These are phyloP conservation scores for Xylariales sp. DNA, from an alignment of 2,329 filamentous ascomycete species.

Conservation along the genomic window DNA sequence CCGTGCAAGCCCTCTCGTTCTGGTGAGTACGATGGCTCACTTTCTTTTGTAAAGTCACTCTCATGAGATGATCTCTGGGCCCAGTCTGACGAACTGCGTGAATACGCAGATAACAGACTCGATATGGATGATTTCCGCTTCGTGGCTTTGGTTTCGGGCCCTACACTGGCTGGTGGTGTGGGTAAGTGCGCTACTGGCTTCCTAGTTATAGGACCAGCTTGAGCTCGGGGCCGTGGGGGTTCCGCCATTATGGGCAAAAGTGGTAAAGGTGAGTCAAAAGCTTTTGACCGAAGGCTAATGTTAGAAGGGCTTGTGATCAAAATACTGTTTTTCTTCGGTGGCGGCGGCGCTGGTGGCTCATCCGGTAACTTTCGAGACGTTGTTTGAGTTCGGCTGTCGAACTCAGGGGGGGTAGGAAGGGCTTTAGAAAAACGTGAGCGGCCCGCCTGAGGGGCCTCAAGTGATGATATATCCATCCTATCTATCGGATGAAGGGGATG, in stretches of 20 bases:
- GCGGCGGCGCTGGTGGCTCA: slow-evolving; percentile 45
- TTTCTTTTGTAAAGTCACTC: slow-evolving; percentile 52
- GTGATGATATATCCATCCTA: slow-evolving; percentile 39
- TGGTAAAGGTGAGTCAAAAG: slow-evolving; percentile 50
- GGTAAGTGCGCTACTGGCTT: slow-evolving; percentile 49
- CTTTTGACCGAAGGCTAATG: slow-evolving; percentile 43
- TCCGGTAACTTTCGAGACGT: slow-evolving; percentile 43
- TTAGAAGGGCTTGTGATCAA: slow-evolving; percentile 41
- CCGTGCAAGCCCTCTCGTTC: slow-evolving; percentile 44
- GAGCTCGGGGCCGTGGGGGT: slow-evolving; percentile 38
- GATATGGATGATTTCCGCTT: slow-evolving; percentile 63
- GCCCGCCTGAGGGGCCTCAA: slow-evolving; percentile 55
- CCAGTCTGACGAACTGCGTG: slow-evolving; percentile 59
- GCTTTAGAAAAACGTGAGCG: slow-evolving; percentile 70
- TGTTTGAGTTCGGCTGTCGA: slow-evolving; percentile 38
- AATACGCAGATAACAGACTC: slow-evolving; percentile 68
- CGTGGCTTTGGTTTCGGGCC: slow-evolving; percentile 42
- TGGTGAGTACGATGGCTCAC: slow-evolving; percentile 51
- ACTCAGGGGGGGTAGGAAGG: slow-evolving; percentile 59
- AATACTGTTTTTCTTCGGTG: slow-evolving; percentile 47
- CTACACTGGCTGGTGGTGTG: slow-evolving; percentile 29
- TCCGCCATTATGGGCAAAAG: slow-evolving; percentile 47
- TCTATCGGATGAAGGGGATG: slow-evolving; percentile 38
- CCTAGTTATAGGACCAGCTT: slow-evolving; percentile 52
- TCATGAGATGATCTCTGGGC: slow-evolving; percentile 57